A percentile compares a stretch with the other conserved stretches of the same genome.
Evolutionary conservation across 495 filamentous ascomycete genomes (phyloP).

Genomic region (Bryoglossum gracile): DNA sequence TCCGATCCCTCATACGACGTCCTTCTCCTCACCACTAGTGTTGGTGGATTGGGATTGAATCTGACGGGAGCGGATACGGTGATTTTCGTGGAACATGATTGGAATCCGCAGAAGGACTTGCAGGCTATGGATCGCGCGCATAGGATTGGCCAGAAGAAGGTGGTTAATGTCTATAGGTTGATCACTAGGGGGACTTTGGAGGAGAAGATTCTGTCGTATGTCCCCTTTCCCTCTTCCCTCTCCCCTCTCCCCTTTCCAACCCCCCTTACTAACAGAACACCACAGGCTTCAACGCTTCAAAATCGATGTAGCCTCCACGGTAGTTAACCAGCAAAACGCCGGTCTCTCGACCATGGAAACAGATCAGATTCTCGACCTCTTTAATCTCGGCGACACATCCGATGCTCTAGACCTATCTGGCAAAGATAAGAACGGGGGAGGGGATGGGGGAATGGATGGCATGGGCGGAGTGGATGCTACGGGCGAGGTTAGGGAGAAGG

Average conservation of each 20-base stretch:
- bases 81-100: slow-evolving; percentile 98
- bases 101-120: slow-evolving; percentile 98
- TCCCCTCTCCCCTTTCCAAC: background rate
- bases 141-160: slow-evolving; percentile 98
- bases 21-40: slow-evolving; percentile 84
- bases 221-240: slow-evolving; percentile 16
- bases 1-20: slow-evolving; percentile 93
- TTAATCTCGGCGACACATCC: slow-evolving; percentile 80
- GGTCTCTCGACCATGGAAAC: slow-evolving; percentile 91
- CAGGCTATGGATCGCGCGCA: slow-evolving; percentile 99
- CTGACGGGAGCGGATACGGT: slow-evolving; percentile 96
- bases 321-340: slow-evolving; percentile 98
- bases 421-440: slow-evolving; percentile 35
- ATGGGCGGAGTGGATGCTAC: slow-evolving; percentile 92
- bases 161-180: slow-evolving; percentile 97
- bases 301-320: slow-evolving; percentile 95
- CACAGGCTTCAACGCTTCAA: slow-evolving; percentile 94
- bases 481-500: slow-evolving; percentile 87
- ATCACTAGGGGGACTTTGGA: slow-evolving; percentile 93
- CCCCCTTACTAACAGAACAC: background rate
- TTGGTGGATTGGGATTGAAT: slow-evolving; percentile 91
- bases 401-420: slow-evolving; percentile 55
- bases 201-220: slow-evolving; percentile 93
- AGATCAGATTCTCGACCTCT: slow-evolving; percentile 93
- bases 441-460: slow-evolving; percentile 81